phyloP scores from a whole-genome alignment of 208 protist species.

The Acanthamoeba castellanii region DNA sequence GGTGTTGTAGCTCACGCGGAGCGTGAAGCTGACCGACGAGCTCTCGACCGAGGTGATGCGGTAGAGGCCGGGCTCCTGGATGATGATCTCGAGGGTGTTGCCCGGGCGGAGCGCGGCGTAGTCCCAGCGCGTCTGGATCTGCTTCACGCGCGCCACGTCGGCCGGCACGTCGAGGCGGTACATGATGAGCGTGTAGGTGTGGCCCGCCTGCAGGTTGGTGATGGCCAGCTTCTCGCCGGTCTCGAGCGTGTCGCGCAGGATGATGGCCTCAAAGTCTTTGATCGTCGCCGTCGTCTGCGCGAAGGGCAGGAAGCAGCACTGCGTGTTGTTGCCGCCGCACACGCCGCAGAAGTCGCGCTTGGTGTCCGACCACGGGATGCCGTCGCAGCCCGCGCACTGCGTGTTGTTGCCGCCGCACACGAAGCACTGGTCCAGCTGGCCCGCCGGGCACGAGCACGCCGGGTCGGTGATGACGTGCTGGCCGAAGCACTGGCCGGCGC shows the following conservation, averaged over 20 bases:
- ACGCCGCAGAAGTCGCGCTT: slow-evolving; percentile 57
- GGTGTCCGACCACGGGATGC: background rate
- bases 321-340: slow-evolving; percentile 72
- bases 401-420: slow-evolving; percentile 69
- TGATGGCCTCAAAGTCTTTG: slow-evolving; percentile 19
- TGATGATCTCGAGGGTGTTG: slow-evolving; percentile 31
- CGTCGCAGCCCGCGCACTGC: slow-evolving; percentile 41
- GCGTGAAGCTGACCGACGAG: background rate
- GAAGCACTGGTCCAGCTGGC: slow-evolving; percentile 35
- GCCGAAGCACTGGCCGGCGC: slow-evolving; percentile 44
- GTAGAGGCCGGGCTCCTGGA: slow-evolving; percentile 25
- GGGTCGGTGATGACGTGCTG: slow-evolving; percentile 57
- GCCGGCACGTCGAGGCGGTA: slow-evolving; percentile 55
- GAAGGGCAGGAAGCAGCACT: slow-evolving; percentile 61
- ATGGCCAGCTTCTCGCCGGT: slow-evolving; percentile 50
- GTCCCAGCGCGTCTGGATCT: slow-evolving; percentile 66
- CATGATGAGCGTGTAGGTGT: slow-evolving; percentile 45
- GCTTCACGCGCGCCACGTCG: slow-evolving; percentile 63
- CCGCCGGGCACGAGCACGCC: slow-evolving; percentile 34
- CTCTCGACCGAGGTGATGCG: slow-evolving; percentile 8
- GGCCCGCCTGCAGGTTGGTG: slow-evolving; percentile 16
- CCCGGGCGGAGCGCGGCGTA: slow-evolving; percentile 7
- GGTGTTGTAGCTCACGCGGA: background rate
- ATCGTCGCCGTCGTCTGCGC: slow-evolving; percentile 49
- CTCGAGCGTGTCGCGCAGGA: slow-evolving; percentile 43